Evolutionary conservation across 371 early-diverging fungal genomes (phyloP).

Genomic region (Mucor mucedo): DNA sequence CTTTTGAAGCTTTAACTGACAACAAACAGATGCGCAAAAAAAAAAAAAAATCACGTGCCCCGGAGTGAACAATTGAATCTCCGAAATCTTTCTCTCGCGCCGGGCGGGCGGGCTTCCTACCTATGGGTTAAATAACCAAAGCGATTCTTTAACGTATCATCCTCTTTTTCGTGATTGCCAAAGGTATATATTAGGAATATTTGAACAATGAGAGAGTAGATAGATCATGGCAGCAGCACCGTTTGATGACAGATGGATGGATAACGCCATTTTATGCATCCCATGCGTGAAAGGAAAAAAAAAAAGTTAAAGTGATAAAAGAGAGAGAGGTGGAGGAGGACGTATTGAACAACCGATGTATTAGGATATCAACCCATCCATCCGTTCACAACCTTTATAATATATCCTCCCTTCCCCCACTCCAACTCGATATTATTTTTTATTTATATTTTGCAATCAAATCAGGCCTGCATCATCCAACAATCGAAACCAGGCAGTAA

Average conservation of each 20-base stretch:
- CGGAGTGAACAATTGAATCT: background rate
- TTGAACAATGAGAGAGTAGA: slow-evolving; percentile 5
- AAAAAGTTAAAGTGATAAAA: background rate
- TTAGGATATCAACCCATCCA: background rate
- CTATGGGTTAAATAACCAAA: slow-evolving; percentile 16
- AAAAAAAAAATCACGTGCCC: background rate
- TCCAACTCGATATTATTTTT: background rate
- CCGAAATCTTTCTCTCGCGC: slow-evolving; percentile 1
- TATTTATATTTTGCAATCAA: background rate
- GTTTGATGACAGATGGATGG: slow-evolving; percentile 7
- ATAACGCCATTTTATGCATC: background rate
- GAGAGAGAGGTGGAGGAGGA: too few relatives aligned
- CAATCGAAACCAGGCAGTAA: background rate
- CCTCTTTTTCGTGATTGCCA: slow-evolving; percentile 32
- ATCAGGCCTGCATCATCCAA: background rate
- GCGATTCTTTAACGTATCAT: slow-evolving; percentile 23
- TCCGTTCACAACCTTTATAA: background rate
- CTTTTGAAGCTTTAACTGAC: too few relatives aligned
- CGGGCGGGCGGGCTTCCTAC: slow-evolving; percentile 1
- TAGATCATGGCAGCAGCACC: background rate
- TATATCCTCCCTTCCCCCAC: too few relatives aligned
- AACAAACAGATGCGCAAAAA: too few relatives aligned
- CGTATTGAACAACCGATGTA: background rate
- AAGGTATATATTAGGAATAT: slow-evolving; percentile 26
- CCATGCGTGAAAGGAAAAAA: background rate